phyloP scores from a whole-genome alignment of 2,329 filamentous ascomycete genomes.

The Ilyonectria destructans region DNA sequence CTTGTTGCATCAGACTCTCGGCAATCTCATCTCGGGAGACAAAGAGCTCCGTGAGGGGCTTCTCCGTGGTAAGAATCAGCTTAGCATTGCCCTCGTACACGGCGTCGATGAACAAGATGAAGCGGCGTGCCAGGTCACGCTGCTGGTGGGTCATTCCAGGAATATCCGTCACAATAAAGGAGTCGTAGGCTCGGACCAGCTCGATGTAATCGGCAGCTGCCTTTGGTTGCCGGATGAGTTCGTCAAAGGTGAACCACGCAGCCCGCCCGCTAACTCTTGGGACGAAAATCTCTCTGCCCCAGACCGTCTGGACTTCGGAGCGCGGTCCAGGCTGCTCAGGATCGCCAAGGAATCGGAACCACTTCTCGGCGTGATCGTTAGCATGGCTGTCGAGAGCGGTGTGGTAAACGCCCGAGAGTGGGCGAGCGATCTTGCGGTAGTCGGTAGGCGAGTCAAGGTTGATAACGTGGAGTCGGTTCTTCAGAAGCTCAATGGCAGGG shows the following conservation, averaged over 20 bases:
- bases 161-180: slow-evolving; percentile 92
- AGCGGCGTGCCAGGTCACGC: slow-evolving; percentile 89
- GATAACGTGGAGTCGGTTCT: slow-evolving; percentile 87
- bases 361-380: slow-evolving; percentile 87
- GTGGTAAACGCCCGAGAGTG: slow-evolving; percentile 95
- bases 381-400: slow-evolving; percentile 87
- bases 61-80: slow-evolving; percentile 91
- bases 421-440: slow-evolving; percentile 96
- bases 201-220: slow-evolving; percentile 97
- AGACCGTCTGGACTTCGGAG: slow-evolving; percentile 85
- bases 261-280: slow-evolving; percentile 90
- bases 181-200: slow-evolving; percentile 89
- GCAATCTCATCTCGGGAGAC: slow-evolving; percentile 80
- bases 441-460: slow-evolving; percentile 97
- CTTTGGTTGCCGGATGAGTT: slow-evolving; percentile 90
- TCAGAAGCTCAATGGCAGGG: slow-evolving; percentile 93
- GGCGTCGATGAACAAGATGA: slow-evolving; percentile 98
- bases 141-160: slow-evolving; percentile 92
- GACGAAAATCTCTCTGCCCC: slow-evolving; percentile 92
- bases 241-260: slow-evolving; percentile 93
- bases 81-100: slow-evolving; percentile 96
- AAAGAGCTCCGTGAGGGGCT: slow-evolving; percentile 89
- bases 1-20: slow-evolving; percentile 68
- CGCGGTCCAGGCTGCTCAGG: slow-evolving; percentile 83
- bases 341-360: slow-evolving; percentile 96